Evolutionary conservation across 2,329 filamentous ascomycete species (phyloP).

Genomic region (Calonectria montana): DNA sequence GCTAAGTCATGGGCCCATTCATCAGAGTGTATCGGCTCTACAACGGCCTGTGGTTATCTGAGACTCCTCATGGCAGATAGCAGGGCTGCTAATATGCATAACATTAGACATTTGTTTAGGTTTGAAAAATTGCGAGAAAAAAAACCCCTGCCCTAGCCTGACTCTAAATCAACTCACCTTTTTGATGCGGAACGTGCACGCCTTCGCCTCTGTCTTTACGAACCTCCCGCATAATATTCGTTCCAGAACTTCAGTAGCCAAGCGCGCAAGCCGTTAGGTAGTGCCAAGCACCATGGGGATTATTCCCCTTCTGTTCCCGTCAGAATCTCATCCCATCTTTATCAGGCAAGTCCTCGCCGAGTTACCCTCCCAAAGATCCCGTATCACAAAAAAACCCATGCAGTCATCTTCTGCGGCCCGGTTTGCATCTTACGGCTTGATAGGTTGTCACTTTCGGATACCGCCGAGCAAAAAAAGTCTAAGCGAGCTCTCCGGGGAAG

Average conservation of each 20-base stretch:
- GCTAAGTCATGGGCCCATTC: background rate
- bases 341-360: background rate
- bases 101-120: background rate
- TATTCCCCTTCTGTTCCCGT: background rate
- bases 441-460: background rate
- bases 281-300: background rate
- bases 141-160: background rate
- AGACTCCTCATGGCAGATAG: background rate
- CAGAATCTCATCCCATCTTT: background rate
- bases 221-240: background rate
- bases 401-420: background rate
- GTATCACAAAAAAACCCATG: background rate
- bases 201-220: background rate
- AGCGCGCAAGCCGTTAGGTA: background rate
- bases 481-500: constrained; percentile 1
- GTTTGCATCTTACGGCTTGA: background rate
- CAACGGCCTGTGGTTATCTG: constrained; percentile 1
- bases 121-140: background rate
- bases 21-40: background rate
- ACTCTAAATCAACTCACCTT: background rate
- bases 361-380: background rate
- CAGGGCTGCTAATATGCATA: constrained; percentile 1
- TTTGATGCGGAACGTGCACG: no score
- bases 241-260: background rate
- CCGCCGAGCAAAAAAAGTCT: background rate